phyloP scores from a whole-genome alignment of 208 protist genomes.

The Wallacemonas collosoma region DNA sequence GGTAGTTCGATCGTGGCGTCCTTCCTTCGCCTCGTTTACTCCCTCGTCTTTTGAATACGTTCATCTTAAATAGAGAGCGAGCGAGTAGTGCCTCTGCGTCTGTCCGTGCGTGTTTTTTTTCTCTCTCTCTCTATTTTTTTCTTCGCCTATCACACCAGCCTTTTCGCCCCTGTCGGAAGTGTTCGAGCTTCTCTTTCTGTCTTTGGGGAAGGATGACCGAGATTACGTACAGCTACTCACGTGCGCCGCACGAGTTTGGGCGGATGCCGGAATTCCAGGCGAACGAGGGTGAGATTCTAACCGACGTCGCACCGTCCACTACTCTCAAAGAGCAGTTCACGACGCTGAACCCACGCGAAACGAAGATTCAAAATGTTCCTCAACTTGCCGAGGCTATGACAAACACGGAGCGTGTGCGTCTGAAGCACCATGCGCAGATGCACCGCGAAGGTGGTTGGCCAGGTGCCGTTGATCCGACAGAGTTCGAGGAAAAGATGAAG shows the following conservation, averaged over 20 bases:
- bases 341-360: constrained; percentile 80
- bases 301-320: constrained; percentile 85
- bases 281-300: constrained; percentile 90
- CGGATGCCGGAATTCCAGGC: constrained; percentile 93
- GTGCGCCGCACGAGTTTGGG: constrained; percentile 91
- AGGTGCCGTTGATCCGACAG: constrained; percentile 94
- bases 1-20: too few relatives aligned
- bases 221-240: constrained; percentile 93
- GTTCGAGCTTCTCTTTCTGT: background rate
- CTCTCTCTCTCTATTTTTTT: too few relatives aligned
- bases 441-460: constrained; percentile 97
- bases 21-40: too few relatives aligned
- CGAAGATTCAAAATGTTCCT: constrained; percentile 92
- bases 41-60: too few relatives aligned
- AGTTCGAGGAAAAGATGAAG: constrained; percentile 96
- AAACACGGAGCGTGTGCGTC: constrained; percentile 94
- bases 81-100: too few relatives aligned
- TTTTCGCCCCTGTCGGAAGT: background rate
- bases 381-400: constrained; percentile 92
- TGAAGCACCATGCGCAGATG: constrained; percentile 90
- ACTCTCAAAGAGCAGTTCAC: constrained; percentile 81
- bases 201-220: constrained; percentile 72
- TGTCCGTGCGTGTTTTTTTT: too few relatives aligned
- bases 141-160: background rate
- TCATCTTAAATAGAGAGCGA: too few relatives aligned